Evolutionary conservation across 768 basidiomycete species (phyloP), one percentile per base, ranked within the genome.

Genomic region (Lactarius hengduanensis): DNA sequence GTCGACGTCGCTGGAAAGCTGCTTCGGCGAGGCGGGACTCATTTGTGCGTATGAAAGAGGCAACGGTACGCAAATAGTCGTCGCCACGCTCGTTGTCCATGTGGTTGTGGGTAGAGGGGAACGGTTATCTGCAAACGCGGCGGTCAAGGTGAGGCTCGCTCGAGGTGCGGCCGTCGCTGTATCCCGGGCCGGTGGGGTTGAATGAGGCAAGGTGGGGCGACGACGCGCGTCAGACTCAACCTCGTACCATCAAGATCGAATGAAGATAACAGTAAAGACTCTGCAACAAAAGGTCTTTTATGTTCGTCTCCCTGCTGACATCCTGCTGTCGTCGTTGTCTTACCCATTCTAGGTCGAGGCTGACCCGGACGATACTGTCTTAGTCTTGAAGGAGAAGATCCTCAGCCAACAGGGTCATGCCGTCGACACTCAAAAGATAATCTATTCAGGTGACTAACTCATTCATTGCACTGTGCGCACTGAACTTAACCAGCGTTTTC

Each of bases 201-300:
- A 36, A 36, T 36, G 36, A 36, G 36, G 36, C 36, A 36, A 36
- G 36, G 11, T 36, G 36, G 36, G 36, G 36, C 0, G 36, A 36
- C 36, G 36, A 36, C 36, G 36, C 36, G 36, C 36, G 36, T 36
- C 36, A 53, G 50, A 53, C 22, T 15, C 22, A 53, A 22, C 50
- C 50, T 53, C 50, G 22, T 53, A 53, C 50, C 50, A 53, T 26
- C 50, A 53, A 63, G 57, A 69, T 83, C 76, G 50, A 76, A 92
- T 94, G 89, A 93, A 94, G 85, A 84, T 98, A 77, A 96, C 94
- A 32, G 81, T 98, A 74, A 98, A 98, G 80, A 98, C 96, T 1
- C 85, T 96, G 16, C 90, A 94, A 78, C 93, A 96, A 76, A 96
- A 95, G 81, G 84, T 91, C 70, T 96, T 94, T 79, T 84, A 87